Evolutionary conservation across 106 monocot genomes (phyloP), one percentile per base, ranked within the genome.

Genomic region (Acanthochlamys bracteata): DNA sequence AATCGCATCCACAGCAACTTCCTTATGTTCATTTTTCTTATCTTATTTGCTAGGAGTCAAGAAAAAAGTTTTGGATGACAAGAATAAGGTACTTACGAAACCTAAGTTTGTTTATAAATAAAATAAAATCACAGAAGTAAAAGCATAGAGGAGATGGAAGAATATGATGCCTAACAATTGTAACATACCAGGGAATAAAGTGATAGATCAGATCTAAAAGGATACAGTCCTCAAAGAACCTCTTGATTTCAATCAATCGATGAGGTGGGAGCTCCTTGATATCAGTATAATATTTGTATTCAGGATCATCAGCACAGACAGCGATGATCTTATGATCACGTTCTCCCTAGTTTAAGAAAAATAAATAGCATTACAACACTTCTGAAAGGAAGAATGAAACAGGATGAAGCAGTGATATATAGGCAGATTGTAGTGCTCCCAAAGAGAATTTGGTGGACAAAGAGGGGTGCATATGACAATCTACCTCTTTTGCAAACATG

Each of bases 251-350:
- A 73, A 88, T 88, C 51, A 92, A 71, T 39, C 88, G 92, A 71
- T 92, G 92, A 64, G 92, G 92, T 47, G 92, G 79, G 16, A 92
- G 84, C 22, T 92, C 92, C 70, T 84, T 92, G 72, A 92, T 88
- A 61, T 92, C 92, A 70, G 55, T 84, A 65, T 74, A 84, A 42
- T 92, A 88, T 26, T 62, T 76, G 71, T 92, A 92, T 63, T 92
- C 88, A 53, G 92, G 92, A 77, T 92, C 92, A 74, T 87, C 92
- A 10, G 86, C 84, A 71, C 92, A 87, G 16, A 92, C 87, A 60
- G 92, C 92, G 75, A 92, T 92, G 14, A 92, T 92, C 60, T 92
- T 92, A 55, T 92, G 84, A 71, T 90, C 89, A 46, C 74, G 79
- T 70, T 90, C 89, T 61, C 89, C 89, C 85, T 89, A 40, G 65